A percentile compares a stretch with the other conserved stretches of the same genome.
These are phyloP conservation scores for Leccinum incarnatum DNA, from an alignment of 768 basidiomycete species.

Conservation along the genomic window DNA sequence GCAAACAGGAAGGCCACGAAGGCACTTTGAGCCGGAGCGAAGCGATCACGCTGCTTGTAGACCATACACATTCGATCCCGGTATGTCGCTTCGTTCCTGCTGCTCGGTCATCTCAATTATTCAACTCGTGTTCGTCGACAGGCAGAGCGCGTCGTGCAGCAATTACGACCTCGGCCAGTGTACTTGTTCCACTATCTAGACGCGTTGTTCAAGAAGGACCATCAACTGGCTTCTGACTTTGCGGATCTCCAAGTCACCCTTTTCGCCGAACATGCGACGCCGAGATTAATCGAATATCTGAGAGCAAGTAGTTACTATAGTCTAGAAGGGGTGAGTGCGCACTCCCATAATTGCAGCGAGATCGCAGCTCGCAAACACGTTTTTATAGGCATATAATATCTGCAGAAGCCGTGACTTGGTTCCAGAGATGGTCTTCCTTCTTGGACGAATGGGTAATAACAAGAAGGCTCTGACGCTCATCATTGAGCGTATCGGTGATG, in stretches of 20 bases:
- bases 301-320: constrained; percentile 90
- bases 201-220: constrained; percentile 83
- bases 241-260: constrained; percentile 88
- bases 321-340: constrained; percentile 63
- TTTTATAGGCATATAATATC: constrained; percentile 72
- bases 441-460: constrained; percentile 97
- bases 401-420: constrained; percentile 87
- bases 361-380: not conserved
- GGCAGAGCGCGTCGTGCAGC: constrained; percentile 86
- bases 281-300: constrained; percentile 84
- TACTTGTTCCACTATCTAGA: constrained; percentile 95
- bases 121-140: constrained; percentile 30
- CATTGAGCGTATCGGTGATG: constrained; percentile 92
- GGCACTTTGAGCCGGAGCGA: constrained; percentile 53
- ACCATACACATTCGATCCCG: constrained; percentile 95
- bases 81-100: constrained; percentile 42
- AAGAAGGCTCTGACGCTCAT: constrained; percentile 92
- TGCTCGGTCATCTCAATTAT: not conserved
- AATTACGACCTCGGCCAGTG: constrained; percentile 69
- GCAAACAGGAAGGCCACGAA: constrained; percentile 40
- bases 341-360: not conserved
- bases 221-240: constrained; percentile 74
- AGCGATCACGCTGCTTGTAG: constrained; percentile 84
- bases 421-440: constrained; percentile 94
- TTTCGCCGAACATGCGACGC: constrained; percentile 83